Base-by-base conservation (phyloP, 2,329 filamentous ascomycete species). In the Nothophaeocryptopus gaeumannii region DNA sequence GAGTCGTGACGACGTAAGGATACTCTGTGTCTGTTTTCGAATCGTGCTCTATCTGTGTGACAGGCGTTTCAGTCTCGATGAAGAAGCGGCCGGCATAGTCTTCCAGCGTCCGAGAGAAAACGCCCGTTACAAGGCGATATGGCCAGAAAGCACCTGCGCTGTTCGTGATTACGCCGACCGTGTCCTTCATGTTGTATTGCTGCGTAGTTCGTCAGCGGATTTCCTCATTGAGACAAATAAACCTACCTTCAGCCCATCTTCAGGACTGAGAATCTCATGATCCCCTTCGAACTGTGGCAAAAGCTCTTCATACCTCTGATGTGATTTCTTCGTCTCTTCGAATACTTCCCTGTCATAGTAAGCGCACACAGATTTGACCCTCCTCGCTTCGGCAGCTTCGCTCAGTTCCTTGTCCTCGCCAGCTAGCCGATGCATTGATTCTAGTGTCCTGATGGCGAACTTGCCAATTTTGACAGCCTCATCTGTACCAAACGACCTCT, bases 71-170 rank as follows among this genome's bases (percentile, higher is more conserved):
- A 7, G 57, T 56, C 14, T 59, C 55, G 16, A 59, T 34, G 2
- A 40, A 29, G 14, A 59, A 55, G 11, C 53, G 47, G 32, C 12
- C 36, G 3, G 36, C 13, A 34, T 55, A 58, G 33, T 50, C 47
- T n/a, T 50, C 26, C 7, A 54, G 46, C 29, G 56, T 32, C 8
- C 48, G 50, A n/a, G 48, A 39, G 26, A 47, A 56, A 10, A 59
- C 38, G 4, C 54, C 55, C 13, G 57, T 56, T 26, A 59, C 34
- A 3, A 59, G 50, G 12, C 55, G 39, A 29, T 59, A 59, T 2
- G 57, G 55, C 57, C 57, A 59, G 14, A 58, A 51, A 1, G 57
- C 55, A 10, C 57, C 57, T 33, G 57, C 57, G n/a, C 46, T 46
- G 30, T 50, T 56, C 8, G 41, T 47, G 13, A 58, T 58, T 3